Evolutionary conservation across 1,139 yeast genomes (phyloP), one percentile per base, ranked within the genome.

Genomic region (Protomyces gravidus): DNA sequence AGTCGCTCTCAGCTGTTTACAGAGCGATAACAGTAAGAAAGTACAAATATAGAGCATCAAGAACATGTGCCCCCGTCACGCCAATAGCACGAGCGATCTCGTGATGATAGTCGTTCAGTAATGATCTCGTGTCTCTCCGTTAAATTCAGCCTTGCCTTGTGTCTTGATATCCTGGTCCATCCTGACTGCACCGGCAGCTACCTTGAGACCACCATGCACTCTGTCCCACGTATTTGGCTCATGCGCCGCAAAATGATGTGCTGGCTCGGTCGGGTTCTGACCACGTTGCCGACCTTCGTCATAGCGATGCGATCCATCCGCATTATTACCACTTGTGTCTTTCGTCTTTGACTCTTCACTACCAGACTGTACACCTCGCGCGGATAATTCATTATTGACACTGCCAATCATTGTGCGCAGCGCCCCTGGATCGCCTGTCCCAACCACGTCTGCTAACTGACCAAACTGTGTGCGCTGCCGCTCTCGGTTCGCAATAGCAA

Each of bases 151-250:
- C 28, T 47, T 23, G 7, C 51, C 58, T 5, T 50, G 50, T 32
- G 58, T 53, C 40, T 23, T 23, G 19, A 53, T 53, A 19, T 53
- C 58, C 47, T 53, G 58, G 39, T 53, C 58, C 58, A 53, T 53
- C 5, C 58, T 23, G 26, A 53, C 40, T 32, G 47, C 46, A 1
- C 58, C 58, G 13, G 50, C 58, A 9, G 40, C 51, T 5, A 53
- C 26, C 27, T 53, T 53, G 27, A 17, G 21, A 25, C 46, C 58
- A 11, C 58, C 58, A 46, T 53, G 58, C 9, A 53, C 46, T 9
- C 58, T 50, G 19, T 53, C 58, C 26, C 48, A 50, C 1, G 45
- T 3, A 5, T 45, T 53, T 11, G 58, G 58, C 27, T 40, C 32
- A 33, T 53, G 58, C 17, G 36, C 33, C 15, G 21, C 40, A 32